Percentiles rank a stretch among this genome's conserved stretches.
Conservation (phyloP, 2,329 filamentous ascomycete genomes). For the Lachnellula subtilissima region DNA sequence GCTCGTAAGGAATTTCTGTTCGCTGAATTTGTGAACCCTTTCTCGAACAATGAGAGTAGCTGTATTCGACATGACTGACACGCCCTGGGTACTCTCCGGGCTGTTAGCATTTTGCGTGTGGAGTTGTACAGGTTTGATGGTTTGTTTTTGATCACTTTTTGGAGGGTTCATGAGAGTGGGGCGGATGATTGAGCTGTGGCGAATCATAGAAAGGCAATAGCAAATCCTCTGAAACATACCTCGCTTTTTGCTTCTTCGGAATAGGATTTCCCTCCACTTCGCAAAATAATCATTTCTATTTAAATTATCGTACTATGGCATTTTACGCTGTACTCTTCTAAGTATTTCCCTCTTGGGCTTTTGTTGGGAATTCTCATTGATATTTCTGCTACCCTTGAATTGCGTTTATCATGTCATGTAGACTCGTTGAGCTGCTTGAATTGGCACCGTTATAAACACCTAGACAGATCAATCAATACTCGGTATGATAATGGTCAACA, state of each 20-base stretch:
- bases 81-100: constrained; percentile 24
- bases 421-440: no score
- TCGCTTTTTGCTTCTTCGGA: neutral
- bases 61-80: constrained; percentile 34
- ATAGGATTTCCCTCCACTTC: neutral
- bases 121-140: neutral
- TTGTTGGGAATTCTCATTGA: no score
- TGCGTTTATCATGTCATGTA: no score
- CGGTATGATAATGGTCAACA: no score
- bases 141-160: neutral
- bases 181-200: neutral
- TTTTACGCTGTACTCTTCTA: no score
- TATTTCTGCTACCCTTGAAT: no score
- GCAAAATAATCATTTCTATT: neutral
- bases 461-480: no score
- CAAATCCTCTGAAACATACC: neutral
- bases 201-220: neutral
- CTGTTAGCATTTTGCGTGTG: constrained; percentile 25
- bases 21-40: constrained; percentile 28
- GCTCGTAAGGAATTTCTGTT: constrained; percentile 8
- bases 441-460: no score
- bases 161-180: neutral
- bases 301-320: no score
- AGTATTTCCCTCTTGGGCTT: no score
- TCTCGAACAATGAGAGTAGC: constrained; percentile 31